phyloP scores from a whole-genome alignment of 768 basidiomycete genomes.

The Royoungia palumana region DNA sequence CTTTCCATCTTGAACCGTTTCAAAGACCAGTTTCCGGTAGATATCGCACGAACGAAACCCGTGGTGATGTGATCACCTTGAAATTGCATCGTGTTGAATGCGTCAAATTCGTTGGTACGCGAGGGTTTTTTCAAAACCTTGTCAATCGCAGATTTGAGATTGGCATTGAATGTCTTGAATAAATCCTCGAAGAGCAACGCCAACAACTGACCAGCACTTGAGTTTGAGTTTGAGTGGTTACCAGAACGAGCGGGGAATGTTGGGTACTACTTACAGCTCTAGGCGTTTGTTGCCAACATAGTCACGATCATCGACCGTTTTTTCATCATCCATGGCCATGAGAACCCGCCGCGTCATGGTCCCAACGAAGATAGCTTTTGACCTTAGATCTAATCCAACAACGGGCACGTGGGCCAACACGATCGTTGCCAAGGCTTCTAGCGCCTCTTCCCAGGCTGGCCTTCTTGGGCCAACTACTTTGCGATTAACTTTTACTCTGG shows the following conservation, averaged over 20 bases:
- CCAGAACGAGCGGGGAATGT: conserved; percentile 2
- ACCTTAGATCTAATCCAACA: conserved; percentile 78
- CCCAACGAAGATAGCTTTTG: conserved; percentile 95
- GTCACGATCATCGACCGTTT: conserved; percentile 96
- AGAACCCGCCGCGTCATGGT: conserved; percentile 96
- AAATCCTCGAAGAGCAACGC: conserved; percentile 96
- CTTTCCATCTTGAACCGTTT: conserved; percentile 99
- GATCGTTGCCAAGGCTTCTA: conserved; percentile 96
- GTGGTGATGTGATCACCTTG: conserved; percentile 95
- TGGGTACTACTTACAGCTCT: conserved; percentile 70
- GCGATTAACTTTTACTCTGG: conserved; percentile 85
- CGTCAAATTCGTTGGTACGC: conserved; percentile 91
- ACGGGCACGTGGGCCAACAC: conserved; percentile 96
- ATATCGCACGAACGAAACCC: conserved; percentile 95
- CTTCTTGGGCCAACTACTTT: conserved; percentile 77
- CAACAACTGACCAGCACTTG: conserved; percentile 90
- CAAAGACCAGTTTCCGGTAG: conserved; percentile 98
- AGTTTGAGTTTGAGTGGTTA: conserved; percentile 29
- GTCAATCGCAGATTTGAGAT: conserved; percentile 92
- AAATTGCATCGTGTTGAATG: conserved; percentile 91
- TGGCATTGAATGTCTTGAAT: conserved; percentile 97
- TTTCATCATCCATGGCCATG: conserved; percentile 95
- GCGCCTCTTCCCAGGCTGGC: conserved; percentile 90
- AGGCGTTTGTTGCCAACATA: conserved; percentile 99
- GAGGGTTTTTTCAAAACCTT: conserved; percentile 96